Base-by-base conservation (phyloP, 768 basidiomycete species). In the Obba rivulosa region DNA sequence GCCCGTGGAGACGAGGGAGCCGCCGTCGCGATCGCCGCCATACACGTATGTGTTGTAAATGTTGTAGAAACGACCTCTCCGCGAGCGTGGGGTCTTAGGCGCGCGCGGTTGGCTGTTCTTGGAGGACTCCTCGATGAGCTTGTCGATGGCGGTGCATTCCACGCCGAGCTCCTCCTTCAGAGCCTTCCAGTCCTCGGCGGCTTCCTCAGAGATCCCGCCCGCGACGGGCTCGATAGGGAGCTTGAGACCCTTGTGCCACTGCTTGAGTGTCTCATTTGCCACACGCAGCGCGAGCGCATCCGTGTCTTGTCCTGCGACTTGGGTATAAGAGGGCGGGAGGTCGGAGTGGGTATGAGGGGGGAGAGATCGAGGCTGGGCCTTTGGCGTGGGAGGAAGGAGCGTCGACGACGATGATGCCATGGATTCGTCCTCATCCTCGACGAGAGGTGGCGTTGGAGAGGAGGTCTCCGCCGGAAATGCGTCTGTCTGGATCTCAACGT, bases 121-220 rank as follows among this genome's bases (percentile, higher is more conserved):
- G 14, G 57, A 62, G 3, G 76, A 71, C 49, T 68, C 68, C 37
- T 69, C 78, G 47, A 92, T 70, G 44, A 84, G 67, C 63, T 83
- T 79, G 62, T 92, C 88, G 57, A 92, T 85, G 40, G 87, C 85
- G 23, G 69, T 55, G 57, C 89, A 92, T 22, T 83, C 83, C 38
- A 89, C 73, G 10, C 89, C 89, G 8, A 92, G 73, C 61, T 91
- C 87, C 22, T 79, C 79, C 65, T 92, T 88, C 46, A 92, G 68
- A 7, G 81, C 76, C 54, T 79, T 80, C 90, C 89, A 92, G 54
- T 88, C 87, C 53, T 84, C 85, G 20, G 75, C 63, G 2, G 79
- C 70, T 31, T 88, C 87, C 45, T 78, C 74, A 3, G 87, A 81
- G 22, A 92, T 68, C 10, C 81, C 83, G 3, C 76, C 76, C 2